Percentiles rank a stretch among this genome's conserved stretches.
Evolutionary conservation across 306 rosid genomes (phyloP).

Genomic region (Lithocarpus polystachyus): DNA sequence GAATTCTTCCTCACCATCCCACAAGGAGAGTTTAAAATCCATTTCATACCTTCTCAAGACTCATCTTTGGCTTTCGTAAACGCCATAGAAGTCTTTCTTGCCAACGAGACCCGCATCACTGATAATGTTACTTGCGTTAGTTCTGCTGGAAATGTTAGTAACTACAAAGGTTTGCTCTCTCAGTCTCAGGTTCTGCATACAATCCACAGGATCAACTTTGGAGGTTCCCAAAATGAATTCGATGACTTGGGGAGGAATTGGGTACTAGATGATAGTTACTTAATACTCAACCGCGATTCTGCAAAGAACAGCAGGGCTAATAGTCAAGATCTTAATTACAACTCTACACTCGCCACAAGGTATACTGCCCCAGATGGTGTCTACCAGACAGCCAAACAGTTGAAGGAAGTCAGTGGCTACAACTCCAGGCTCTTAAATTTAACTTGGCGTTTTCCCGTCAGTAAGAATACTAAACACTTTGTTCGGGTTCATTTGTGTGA

Average conservation of each 20-base stretch:
- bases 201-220: constrained; percentile 38
- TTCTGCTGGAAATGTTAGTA: not conserved
- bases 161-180: not conserved
- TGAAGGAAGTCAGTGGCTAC: too few relatives aligned
- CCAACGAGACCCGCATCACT: not conserved
- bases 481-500: too few relatives aligned
- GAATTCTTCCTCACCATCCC: constrained; percentile 28
- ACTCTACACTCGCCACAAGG: too few relatives aligned
- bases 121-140: rapidly evolving
- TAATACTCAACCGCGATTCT: too few relatives aligned
- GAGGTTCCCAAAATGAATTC: not conserved
- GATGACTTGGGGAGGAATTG: constrained; percentile 29
- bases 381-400: too few relatives aligned
- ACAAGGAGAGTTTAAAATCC: not conserved
- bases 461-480: too few relatives aligned
- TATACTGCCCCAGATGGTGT: too few relatives aligned
- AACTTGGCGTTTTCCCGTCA: too few relatives aligned
- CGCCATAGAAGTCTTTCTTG: constrained; percentile 44
- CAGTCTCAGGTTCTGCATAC: not conserved
- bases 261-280: too few relatives aligned
- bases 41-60: constrained; percentile 20
- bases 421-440: too few relatives aligned
- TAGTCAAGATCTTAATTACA: too few relatives aligned
- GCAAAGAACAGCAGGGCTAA: rapidly evolving
- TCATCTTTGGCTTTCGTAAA: constrained; percentile 40